phyloP scores from a whole-genome alignment of 257 asterid species.

The Buddleja alternifolia region DNA sequence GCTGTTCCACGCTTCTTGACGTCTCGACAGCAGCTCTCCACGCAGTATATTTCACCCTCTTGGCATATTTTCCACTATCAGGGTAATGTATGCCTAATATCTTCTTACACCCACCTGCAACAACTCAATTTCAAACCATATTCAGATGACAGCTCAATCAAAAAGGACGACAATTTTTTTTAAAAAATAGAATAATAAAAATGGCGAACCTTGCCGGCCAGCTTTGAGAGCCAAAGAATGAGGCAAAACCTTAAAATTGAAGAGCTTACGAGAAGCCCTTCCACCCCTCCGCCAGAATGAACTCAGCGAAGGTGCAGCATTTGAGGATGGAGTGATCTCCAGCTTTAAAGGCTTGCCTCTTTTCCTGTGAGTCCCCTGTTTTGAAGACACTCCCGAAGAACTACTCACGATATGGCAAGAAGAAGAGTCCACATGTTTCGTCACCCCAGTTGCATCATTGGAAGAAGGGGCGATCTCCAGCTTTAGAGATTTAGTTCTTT shows the following conservation, averaged over 20 bases:
- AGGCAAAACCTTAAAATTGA: constrained; percentile 86
- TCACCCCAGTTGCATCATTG: constrained; percentile 62
- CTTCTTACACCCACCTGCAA: constrained; percentile 85
- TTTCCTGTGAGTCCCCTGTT: constrained; percentile 64
- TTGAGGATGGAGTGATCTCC: constrained; percentile 53
- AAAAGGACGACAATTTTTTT: constrained; percentile 22
- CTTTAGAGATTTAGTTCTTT: constrained; percentile 54
- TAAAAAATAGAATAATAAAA: constrained; percentile 27
- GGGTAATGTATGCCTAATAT: constrained; percentile 81
- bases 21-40: constrained; percentile 98
- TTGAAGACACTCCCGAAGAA: constrained; percentile 60
- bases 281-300: too few species aligned
- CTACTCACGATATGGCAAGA: constrained; percentile 59
- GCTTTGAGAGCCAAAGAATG: constrained; percentile 80
- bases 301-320: constrained; percentile 61
- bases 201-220: constrained; percentile 82
- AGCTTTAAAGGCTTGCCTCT: constrained; percentile 54
- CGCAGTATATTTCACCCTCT: constrained; percentile 69
- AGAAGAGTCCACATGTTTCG: constrained; percentile 87
- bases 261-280: constrained; percentile 32
- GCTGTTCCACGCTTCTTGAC: constrained; percentile 79
- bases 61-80: constrained; percentile 78
- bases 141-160: constrained; percentile 30
- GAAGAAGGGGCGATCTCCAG: constrained; percentile 51
- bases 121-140: constrained; percentile 27